Base-by-base conservation (phyloP, 1,139 yeast genomes). In the Pichia sp. region DNA sequence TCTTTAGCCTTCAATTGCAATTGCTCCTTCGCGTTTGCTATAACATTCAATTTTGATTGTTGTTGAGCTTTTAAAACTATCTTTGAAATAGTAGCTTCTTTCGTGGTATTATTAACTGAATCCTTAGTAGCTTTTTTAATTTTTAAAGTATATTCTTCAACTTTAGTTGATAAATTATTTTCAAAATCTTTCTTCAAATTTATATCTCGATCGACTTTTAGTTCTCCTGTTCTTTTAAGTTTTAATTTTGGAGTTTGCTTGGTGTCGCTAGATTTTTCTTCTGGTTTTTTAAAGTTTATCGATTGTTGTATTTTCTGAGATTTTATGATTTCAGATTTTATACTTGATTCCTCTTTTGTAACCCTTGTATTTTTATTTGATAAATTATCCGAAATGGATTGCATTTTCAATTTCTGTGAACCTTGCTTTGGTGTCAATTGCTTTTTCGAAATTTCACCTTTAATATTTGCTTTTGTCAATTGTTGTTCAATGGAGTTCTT, bases 21-120 rank as follows among this genome's bases (percentile, higher is more conserved):
- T 11, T 42, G 43, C 9, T 29, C 45, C 33, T 41, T 54, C 3
- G 57, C 56, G 29, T 46, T 33, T 27, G 39, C 39, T n/a, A 53
- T 40, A 28, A 43, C 40, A 11, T 45, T 35, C 4, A 45, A 40
- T 34, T 51, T 54, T 2, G 53, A 49, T 39, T 46, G 42, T 30
- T 45, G 37, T n/a, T 42, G 34, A 4, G 46, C 49, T 37, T 47
- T 44, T 2, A 10, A 33, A 11, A 51, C 7, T 18, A 42, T 34
- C 7, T 29, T 25, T 3, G 51, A 38, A 11, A 38, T 25, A 10
- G 18, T 34, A 11, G 34, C 4, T 36, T 48, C 48, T 29, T 45
- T 42, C 10, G 26, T 10, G 7, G 27, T 35, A 5, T 39, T 25
- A 3, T 28, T 10, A 7, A 34, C 45, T 7, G 46, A 43, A 3